Percentiles rank a stretch among this genome's conserved stretches.
These are phyloP conservation scores for Henningerozyma blattae DNA, from an alignment of 805 yeast genomes.

Conservation along the genomic window DNA sequence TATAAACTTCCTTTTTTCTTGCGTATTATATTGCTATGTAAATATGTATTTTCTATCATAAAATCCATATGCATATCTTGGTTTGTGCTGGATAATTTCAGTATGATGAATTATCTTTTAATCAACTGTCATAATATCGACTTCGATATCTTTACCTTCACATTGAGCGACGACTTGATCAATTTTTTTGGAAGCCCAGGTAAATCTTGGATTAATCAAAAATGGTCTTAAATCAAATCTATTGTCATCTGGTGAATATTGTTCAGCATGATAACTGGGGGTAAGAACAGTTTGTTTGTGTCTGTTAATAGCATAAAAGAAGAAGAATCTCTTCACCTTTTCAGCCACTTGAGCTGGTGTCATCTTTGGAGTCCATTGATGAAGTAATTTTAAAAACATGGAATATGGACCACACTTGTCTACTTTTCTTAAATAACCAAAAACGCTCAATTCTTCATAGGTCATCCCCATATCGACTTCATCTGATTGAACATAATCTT, in stretches of 20 bases:
- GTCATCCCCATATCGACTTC: conserved; percentile 98
- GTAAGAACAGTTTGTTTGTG: conserved; percentile 97
- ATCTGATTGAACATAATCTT: conserved; percentile 86
- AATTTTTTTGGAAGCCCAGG: conserved; percentile 83
- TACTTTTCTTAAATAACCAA: conserved; percentile 84
- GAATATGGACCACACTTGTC: conserved; percentile 95
- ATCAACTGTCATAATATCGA: conserved; percentile 24
- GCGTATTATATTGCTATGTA: too few species aligned
- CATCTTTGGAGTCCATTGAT: conserved; percentile 81
- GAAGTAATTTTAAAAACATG: conserved; percentile 81
- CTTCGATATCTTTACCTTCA: conserved; percentile 24
- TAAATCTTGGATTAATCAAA: conserved; percentile 76
- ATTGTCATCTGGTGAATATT: conserved; percentile 96
- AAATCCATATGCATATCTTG: too few species aligned
- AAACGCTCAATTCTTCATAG: conserved; percentile 81
- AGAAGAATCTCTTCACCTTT: conserved; percentile 87
- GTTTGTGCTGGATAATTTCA: too few species aligned
- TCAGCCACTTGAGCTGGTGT: conserved; percentile 79
- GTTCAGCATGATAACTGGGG: conserved; percentile 96
- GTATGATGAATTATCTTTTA: too few species aligned
- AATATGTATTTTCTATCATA: too few species aligned
- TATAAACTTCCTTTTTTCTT: too few species aligned
- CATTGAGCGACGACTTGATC: conserved; percentile 61
- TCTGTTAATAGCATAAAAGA: conserved; percentile 87
- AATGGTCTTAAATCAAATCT: conserved; percentile 95